Base-by-base conservation (phyloP, 495 filamentous ascomycete species). In the Massariosphaeria phaeospora region DNA sequence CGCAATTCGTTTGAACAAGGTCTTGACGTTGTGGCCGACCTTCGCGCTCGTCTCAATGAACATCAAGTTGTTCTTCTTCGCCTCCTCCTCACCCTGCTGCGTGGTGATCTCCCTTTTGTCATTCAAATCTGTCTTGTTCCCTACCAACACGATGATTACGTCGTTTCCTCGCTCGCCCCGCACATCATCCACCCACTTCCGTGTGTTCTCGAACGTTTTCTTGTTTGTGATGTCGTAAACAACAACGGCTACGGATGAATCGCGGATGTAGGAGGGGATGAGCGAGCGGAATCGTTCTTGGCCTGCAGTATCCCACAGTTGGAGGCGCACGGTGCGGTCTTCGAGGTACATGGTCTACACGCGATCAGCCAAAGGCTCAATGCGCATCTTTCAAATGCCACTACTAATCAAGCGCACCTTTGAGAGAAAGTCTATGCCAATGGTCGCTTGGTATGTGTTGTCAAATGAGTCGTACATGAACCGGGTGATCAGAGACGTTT, bases 401-500 rank as follows among this genome's bases (percentile, higher is more conserved):
- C 8, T 1, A 10, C 3, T 15, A 35, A 6, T 8, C 34, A 3
- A 8, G 48, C 67, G 56, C 79, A 87, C 89, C 83, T 98, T 98
- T 59, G 91, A 96, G 59, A 98, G 83, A 68, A 98, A 98, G 75
- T 98, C 93, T 73, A 98, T 98, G 69, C 93, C 93, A 66, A 98
- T 98, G 48, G 93, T 98, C 38, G 93, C 93, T 73, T 98, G 93
- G 73, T 98, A 98, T 81, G 91, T 97, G 75, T 95, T 96, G 77
- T 98, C 94, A 80, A 98, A 98, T 29, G 93, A 96, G 73, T 98
- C 93, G 78, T 98, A 98, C 93, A 98, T 98, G 76, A 98, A 98
- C 52, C 93, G 85, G 48, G 93, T 98, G 69, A 98, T 98, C 66
- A 98, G 75, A 38, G 94, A 97, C 31, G 93, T 98, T 76, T 98